Evolutionary conservation across 2,329 filamentous ascomycete species (phyloP), one percentile per base, ranked within the genome.

Genomic region (Talaromyces islandicus): DNA sequence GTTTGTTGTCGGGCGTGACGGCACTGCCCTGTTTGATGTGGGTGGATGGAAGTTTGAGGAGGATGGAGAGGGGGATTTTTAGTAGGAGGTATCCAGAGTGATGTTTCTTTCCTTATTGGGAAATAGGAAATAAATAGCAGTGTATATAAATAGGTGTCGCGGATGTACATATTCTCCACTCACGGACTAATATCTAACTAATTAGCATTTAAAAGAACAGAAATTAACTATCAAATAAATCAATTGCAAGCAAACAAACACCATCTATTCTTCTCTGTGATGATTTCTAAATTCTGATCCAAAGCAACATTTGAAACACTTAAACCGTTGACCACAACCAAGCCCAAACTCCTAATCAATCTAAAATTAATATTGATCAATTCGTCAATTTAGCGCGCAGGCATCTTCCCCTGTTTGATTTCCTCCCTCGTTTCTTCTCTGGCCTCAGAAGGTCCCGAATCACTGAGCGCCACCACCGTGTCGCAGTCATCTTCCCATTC

Each of bases 1-100:
- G 68, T 1, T 58, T 69, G 41, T 59, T 74, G 58, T 65, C 64
- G 27, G 66, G 62, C n/a, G 48, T 64, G 25, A 71, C 70, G 30
- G 67, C 68, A 4, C 14, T 72, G 24, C 66, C 69, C 14, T 69
- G 55, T 54, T 19, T 54, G 53, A 57, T 61, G 24, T 63, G 56
- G 55, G 53, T 61, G 19, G 61, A 58, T 56, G 61, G 61, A 17
- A 58, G 52, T 53, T 61, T 63, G 17, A 48, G 55, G 38, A 63
- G 58, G 52, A 56, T 24, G 35, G 43, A 57, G n/a, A 57, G 48
- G 11, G 35, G 12, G 27, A 14, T 52, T 29, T 52, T 52, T 19
- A 52, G 48, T n/a, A 29, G 48, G 25, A 25, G 48, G 24, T 14
- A 52, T n/a, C 48, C 29, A 17, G 21, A 19, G 43, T 46, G 43